phyloP scores from a whole-genome alignment of 768 basidiomycete species.

The Auriscalpium vulgare region DNA sequence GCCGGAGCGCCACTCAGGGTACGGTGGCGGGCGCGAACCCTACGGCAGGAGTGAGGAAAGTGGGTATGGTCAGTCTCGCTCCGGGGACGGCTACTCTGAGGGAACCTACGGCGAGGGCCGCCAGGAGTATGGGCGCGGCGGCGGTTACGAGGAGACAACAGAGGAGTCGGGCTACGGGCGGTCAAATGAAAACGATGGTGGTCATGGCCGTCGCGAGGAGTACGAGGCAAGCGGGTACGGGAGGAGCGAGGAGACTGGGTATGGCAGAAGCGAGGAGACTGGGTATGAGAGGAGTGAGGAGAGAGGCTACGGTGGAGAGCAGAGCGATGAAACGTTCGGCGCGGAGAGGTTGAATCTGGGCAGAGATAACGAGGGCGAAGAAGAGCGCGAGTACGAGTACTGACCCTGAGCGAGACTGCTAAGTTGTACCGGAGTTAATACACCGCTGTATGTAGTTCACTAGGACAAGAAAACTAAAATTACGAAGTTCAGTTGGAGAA shows the following conservation, averaged over 20 bases:
- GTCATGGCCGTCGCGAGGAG: background rate
- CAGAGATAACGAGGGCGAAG: conserved; percentile 25
- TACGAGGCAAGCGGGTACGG: background rate
- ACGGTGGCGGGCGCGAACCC: background rate
- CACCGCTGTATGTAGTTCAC: too few species aligned
- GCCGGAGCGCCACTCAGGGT: background rate
- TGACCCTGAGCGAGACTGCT: background rate
- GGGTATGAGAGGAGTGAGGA: background rate
- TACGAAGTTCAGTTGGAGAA: too few species aligned
- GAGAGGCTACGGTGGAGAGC: conserved; percentile 9
- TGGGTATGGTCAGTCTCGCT: background rate
- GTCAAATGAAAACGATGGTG: background rate
- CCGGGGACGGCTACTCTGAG: background rate
- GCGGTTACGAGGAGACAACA: background rate
- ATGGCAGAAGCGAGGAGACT: background rate
- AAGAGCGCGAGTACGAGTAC: conserved; percentile 12
- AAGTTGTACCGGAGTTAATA: too few species aligned
- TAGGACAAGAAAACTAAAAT: too few species aligned
- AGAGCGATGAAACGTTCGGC: conserved; percentile 41
- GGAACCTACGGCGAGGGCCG: background rate
- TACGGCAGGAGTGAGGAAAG: conserved; percentile 3
- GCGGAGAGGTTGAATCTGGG: conserved; percentile 41
- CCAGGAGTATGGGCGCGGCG: background rate
- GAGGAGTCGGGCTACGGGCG: background rate
- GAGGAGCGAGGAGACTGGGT: background rate